Conservation (phyloP, 1,284 basidiomycete genomes). For the Trichosporon ovoides region DNA sequence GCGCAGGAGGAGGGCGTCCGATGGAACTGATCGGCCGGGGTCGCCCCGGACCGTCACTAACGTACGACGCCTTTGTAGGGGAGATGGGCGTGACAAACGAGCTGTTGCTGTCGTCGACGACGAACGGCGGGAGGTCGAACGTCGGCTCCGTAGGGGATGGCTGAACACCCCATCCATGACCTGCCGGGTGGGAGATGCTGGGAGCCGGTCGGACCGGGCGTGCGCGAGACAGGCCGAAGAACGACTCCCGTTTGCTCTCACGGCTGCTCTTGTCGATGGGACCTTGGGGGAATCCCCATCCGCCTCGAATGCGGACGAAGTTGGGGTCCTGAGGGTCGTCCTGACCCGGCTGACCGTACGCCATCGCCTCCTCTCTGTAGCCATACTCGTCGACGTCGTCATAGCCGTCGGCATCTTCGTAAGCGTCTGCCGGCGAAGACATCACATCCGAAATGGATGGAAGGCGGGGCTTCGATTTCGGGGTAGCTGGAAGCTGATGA, state of each 20-base stretch:
- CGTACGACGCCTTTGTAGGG: background rate
- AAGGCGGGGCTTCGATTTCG: slow-evolving; percentile 17
- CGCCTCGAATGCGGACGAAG: slow-evolving; percentile 27
- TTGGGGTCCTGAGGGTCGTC: slow-evolving; percentile 24
- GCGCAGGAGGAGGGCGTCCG: background rate
- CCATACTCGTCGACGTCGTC: slow-evolving; percentile 15
- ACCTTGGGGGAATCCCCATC: slow-evolving; percentile 38
- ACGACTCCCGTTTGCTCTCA: slow-evolving; percentile 37
- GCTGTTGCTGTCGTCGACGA: slow-evolving; percentile 19
- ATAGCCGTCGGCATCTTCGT: slow-evolving; percentile 14
- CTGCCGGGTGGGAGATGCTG: slow-evolving; percentile 4
- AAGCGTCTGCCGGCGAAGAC: slow-evolving; percentile 11
- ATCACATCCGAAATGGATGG: background rate
- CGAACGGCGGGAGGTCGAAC: slow-evolving; percentile 23
- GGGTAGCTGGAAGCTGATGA: slow-evolving; percentile 15
- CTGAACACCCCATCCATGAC: slow-evolving; percentile 5
- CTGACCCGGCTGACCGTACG: background rate
- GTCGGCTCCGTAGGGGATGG: slow-evolving; percentile 3
- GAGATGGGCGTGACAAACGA: slow-evolving; percentile 19
- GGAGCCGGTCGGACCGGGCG: slow-evolving; percentile 17
- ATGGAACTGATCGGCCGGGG: background rate
- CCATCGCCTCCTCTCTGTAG: background rate
- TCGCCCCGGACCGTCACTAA: background rate
- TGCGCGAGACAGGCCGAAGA: slow-evolving; percentile 40
- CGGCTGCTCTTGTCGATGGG: slow-evolving; percentile 15